These are phyloP conservation scores for Hansenula lynferdii DNA, from an alignment of 1,139 yeast genomes.

Conservation along the genomic window DNA sequence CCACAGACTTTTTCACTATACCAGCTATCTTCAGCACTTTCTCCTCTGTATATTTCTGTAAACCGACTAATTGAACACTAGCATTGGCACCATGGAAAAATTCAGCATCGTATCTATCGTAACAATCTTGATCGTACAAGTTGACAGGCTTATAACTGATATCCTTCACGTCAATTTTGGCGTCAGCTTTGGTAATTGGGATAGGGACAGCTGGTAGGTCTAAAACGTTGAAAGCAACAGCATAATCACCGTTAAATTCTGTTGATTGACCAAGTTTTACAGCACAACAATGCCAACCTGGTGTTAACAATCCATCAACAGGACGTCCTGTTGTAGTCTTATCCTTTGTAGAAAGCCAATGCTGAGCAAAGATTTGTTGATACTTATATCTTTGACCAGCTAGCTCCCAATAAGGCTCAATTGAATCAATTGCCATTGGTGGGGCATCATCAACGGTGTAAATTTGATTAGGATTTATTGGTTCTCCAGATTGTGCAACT, in stretches of 20 bases:
- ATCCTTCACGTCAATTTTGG: neutral
- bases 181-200: neutral
- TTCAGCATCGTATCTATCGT: constrained; percentile 2
- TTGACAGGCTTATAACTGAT: neutral
- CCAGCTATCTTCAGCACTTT: neutral
- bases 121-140: neutral
- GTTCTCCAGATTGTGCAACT: constrained; percentile 10
- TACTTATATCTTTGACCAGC: neutral
- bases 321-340: constrained; percentile 1
- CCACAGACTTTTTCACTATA: neutral
- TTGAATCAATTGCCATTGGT: neutral
- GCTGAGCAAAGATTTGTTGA: neutral
- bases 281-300: constrained; percentile 3
- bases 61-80: neutral
- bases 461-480: constrained; percentile 18
- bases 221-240: neutral
- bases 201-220: constrained; percentile 1
- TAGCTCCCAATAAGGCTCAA: neutral
- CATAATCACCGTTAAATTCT: constrained; percentile 1
- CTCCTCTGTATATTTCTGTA: neutral
- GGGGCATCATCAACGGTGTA: constrained; percentile 16
- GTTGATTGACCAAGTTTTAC: neutral
- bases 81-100: constrained; percentile 2
- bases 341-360: neutral
- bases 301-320: constrained; percentile 1